phyloP scores from a whole-genome alignment of 148 eudicot genomes.

The Hydrangea macrophylla region DNA sequence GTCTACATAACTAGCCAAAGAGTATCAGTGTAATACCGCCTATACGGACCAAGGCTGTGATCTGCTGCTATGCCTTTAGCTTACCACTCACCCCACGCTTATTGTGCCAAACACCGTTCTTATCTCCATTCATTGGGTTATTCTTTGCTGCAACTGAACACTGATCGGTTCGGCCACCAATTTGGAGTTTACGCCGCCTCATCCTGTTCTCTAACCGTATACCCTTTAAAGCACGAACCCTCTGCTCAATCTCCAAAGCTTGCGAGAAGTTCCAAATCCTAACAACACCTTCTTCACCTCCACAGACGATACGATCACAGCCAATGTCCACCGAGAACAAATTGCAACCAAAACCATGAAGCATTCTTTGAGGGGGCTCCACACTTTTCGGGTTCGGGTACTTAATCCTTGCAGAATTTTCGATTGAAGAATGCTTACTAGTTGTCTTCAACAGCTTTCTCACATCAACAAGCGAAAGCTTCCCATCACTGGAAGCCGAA shows the following conservation, averaged over 20 bases:
- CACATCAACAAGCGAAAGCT: constrained; percentile 77
- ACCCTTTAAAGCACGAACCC: constrained; percentile 53
- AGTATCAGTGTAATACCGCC: not conserved
- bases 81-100: constrained; percentile 72
- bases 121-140: constrained; percentile 58
- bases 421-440: constrained; percentile 32
- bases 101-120: constrained; percentile 54
- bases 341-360: constrained; percentile 75
- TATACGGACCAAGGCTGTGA: not conserved
- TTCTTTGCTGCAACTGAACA: constrained; percentile 75
- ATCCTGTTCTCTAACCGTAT: constrained; percentile 76
- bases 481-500: constrained; percentile 88
- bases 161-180: constrained; percentile 43
- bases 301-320: constrained; percentile 83
- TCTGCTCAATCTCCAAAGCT: constrained; percentile 73
- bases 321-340: constrained; percentile 76
- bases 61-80: constrained; percentile 52
- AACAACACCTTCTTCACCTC: constrained; percentile 79
- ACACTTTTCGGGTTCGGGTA: constrained; percentile 22
- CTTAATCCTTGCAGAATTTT: constrained; percentile 23
- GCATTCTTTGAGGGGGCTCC: constrained; percentile 94
- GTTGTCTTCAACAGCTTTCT: constrained; percentile 67
- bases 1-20: constrained; percentile 2
- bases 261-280: constrained; percentile 92
- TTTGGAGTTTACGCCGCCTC: constrained; percentile 81